Conservation (phyloP, 2,329 filamentous ascomycete species). For the Dryadomyces quercus-mongolicae region DNA sequence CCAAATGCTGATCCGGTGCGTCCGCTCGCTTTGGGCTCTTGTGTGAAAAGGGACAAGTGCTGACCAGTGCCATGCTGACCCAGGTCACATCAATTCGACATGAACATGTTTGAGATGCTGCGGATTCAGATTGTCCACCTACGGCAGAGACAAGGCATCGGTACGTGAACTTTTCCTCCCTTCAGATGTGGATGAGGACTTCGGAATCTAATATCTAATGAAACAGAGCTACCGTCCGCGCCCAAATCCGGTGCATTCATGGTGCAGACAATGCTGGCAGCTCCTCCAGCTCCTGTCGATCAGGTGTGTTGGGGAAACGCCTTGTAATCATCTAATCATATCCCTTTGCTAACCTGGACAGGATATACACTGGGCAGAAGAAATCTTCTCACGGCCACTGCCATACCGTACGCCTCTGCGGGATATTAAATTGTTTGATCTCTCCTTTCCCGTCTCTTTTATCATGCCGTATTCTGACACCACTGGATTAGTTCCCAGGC, state of each 20-base stretch:
- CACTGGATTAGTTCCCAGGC: slow-evolving; percentile 28
- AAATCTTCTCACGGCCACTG: slow-evolving; percentile 44
- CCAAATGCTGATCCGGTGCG: slow-evolving; percentile 38
- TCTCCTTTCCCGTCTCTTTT: neutral
- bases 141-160: slow-evolving; percentile 38
- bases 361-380: slow-evolving; percentile 43
- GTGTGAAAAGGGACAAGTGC: neutral
- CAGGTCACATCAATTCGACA: slow-evolving; percentile 41
- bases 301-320: slow-evolving; percentile 7
- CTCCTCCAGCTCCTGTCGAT: slow-evolving; percentile 13
- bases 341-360: neutral
- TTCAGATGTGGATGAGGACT: neutral
- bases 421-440: slow-evolving; percentile 17
- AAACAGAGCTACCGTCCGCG: slow-evolving; percentile 20
- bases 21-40: neutral
- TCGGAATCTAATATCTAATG: too few relatives aligned
- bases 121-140: slow-evolving; percentile 37
- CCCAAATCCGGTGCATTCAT: slow-evolving; percentile 22
- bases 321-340: slow-evolving; percentile 6
- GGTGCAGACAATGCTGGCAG: slow-evolving; percentile 18
- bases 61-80: neutral
- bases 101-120: slow-evolving; percentile 39
- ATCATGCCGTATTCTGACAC: neutral
- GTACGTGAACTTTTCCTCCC: neutral
- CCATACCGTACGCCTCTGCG: slow-evolving; percentile 37